Evolutionary conservation across 345 rosid genomes (phyloP).

Genomic region (Brassica carinata): DNA sequence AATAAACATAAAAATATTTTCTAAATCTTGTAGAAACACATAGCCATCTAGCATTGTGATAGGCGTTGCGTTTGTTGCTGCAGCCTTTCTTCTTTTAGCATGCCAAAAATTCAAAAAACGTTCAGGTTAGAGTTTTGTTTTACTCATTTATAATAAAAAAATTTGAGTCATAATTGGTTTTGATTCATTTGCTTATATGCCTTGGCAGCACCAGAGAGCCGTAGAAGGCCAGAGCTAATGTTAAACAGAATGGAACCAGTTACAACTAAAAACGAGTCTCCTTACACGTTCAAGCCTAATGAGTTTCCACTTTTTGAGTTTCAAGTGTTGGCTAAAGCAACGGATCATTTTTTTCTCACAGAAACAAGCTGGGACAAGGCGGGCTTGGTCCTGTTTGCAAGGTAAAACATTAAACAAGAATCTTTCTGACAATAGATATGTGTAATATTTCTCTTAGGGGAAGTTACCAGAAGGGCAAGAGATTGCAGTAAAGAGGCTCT

Average conservation of each 20-base stretch:
- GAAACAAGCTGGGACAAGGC: slow-evolving; percentile 54
- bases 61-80: slow-evolving; percentile 6
- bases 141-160: not conserved
- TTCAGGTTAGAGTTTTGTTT: slow-evolving; percentile 20
- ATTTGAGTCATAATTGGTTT: not conserved
- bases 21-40: slow-evolving; percentile 19
- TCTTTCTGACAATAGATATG: not conserved
- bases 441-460: slow-evolving; percentile 39
- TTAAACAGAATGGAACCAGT: slow-evolving; percentile 38
- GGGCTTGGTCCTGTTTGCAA: slow-evolving; percentile 56
- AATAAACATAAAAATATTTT: too few relatives aligned
- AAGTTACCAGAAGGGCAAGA: slow-evolving; percentile 44
- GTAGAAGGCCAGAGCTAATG: slow-evolving; percentile 32
- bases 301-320: slow-evolving; percentile 45
- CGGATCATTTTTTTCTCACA: slow-evolving; percentile 36
- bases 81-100: slow-evolving; percentile 26
- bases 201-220: slow-evolving; percentile 13
- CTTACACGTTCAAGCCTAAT: slow-evolving; percentile 43
- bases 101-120: slow-evolving; percentile 17
- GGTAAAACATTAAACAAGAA: slow-evolving; percentile 35
- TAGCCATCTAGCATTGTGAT: slow-evolving; percentile 15
- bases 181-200: not conserved
- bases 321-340: slow-evolving; percentile 51
- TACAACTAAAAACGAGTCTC: slow-evolving; percentile 30
- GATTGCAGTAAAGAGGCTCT: slow-evolving; percentile 64